These are phyloP conservation scores for Hepatocystis sp. DNA, from an alignment of 169 alveolate species.

Conservation along the genomic window DNA sequence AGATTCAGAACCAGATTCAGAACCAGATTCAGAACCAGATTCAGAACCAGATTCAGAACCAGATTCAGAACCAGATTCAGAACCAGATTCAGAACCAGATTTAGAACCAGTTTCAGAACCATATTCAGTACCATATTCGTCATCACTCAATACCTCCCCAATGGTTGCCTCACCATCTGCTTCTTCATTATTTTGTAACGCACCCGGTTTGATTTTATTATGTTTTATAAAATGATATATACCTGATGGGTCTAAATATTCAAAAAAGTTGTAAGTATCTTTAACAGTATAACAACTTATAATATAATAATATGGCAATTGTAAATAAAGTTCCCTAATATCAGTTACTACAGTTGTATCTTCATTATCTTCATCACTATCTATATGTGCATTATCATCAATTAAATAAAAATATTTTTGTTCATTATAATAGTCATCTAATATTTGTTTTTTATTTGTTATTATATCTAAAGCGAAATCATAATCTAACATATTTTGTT, in stretches of 20 bases:
- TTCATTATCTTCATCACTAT: background rate
- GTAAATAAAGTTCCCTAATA: background rate
- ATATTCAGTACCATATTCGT: no score
- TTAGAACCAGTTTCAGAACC: no score
- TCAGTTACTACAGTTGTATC: background rate
- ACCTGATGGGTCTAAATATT: conserved; percentile 69
- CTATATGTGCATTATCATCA: conserved; percentile 53
- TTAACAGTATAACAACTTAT: conserved; percentile 22
- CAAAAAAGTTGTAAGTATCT: conserved; percentile 18
- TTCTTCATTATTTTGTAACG: no score
- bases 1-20: no score
- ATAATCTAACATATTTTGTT: conserved; percentile 26
- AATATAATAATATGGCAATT: conserved; percentile 31
- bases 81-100: no score
- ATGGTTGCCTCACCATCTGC: no score
- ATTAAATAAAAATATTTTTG: conserved; percentile 23
- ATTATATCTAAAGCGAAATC: conserved; percentile 41
- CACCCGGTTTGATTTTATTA: no score
- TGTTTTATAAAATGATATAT: no score
- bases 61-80: no score
- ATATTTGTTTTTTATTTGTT: conserved; percentile 29
- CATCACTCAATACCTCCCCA: no score
- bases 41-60: no score
- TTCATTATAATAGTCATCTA: conserved; percentile 16
- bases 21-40: no score